phyloP scores from a whole-genome alignment of 108 stramenopile species.

The Nannochloropsis oceanica region DNA sequence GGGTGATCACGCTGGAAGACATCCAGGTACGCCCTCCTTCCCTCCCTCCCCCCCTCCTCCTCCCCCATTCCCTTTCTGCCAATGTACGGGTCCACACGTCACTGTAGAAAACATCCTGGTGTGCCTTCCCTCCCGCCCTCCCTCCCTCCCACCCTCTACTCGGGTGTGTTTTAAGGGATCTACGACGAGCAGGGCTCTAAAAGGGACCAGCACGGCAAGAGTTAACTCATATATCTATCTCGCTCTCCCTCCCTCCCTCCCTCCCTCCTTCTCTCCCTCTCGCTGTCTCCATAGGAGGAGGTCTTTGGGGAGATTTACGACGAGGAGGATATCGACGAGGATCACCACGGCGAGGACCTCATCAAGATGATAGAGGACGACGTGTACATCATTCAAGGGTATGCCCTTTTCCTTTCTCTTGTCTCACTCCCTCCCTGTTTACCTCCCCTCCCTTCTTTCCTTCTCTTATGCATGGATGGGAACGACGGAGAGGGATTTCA shows the following conservation, averaged over 20 bases:
- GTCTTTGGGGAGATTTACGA: conserved; percentile 78
- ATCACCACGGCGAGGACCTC: conserved; percentile 65
- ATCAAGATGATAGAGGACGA: conserved; percentile 66
- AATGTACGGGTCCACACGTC: too few relatives aligned
- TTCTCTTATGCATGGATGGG: conserved; percentile 55
- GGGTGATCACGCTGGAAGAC: conserved; percentile 73
- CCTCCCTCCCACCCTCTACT: background rate
- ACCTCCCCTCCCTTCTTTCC: conserved; percentile 62
- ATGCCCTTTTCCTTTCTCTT: background rate
- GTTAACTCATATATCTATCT: background rate
- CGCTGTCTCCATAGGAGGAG: conserved; percentile 78
- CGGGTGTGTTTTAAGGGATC: background rate
- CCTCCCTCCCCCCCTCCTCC: background rate
- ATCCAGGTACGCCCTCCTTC: background rate
- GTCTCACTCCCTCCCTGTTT: background rate
- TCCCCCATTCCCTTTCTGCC: background rate
- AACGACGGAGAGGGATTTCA: background rate
- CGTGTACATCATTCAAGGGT: background rate
- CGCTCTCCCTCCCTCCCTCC: background rate
- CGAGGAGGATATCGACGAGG: conserved; percentile 57
- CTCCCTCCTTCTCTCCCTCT: conserved; percentile 27
- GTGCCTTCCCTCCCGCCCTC: too few relatives aligned
- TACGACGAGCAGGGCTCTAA: background rate
- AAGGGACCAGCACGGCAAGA: background rate
- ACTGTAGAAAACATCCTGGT: too few relatives aligned